A percentile compares a stretch with the other conserved stretches of the same genome.
phyloP scores from a whole-genome alignment of 2,329 filamentous ascomycete genomes.

The Nigrospora oryzae region DNA sequence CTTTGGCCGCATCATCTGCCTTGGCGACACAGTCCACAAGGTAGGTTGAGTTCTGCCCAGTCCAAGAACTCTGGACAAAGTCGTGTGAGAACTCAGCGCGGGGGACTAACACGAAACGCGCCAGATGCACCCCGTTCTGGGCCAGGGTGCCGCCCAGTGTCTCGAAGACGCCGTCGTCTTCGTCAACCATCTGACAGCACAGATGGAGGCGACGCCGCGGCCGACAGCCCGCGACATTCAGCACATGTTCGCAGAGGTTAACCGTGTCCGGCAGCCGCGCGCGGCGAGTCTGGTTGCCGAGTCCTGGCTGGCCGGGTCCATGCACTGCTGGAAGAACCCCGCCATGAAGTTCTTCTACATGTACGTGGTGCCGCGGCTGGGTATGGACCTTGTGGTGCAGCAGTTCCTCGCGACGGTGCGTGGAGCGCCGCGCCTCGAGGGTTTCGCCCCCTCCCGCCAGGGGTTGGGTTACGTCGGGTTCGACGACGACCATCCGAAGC shows the following conservation, averaged over 20 bases:
- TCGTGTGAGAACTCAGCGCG: too few species aligned
- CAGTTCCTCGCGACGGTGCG: not conserved
- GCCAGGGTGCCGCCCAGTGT: not conserved
- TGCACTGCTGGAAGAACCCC: constrained; percentile 1
- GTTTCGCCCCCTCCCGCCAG: not conserved
- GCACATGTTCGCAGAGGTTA: not conserved
- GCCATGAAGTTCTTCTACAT: not conserved
- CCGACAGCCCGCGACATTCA: not conserved
- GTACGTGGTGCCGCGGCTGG: not conserved
- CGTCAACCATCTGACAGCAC: not conserved
- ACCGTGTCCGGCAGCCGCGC: not conserved
- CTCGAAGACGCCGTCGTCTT: constrained; percentile 1
- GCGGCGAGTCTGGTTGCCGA: not conserved
- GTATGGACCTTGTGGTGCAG: not conserved
- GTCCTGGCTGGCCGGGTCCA: not conserved
- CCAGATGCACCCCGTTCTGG: not conserved
- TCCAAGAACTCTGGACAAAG: too few species aligned
- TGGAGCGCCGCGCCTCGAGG: not conserved
- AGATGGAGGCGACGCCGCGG: not conserved
- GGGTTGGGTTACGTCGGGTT: not conserved
- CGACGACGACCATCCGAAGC: not conserved
- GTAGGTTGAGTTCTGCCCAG: constrained; percentile 6
- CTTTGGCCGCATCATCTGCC: constrained; percentile 25
- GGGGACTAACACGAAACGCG: not conserved
- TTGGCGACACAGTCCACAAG: constrained; percentile 34